Conservation (phyloP, 768 basidiomycete species). For the Rhodocollybia butyracea region DNA sequence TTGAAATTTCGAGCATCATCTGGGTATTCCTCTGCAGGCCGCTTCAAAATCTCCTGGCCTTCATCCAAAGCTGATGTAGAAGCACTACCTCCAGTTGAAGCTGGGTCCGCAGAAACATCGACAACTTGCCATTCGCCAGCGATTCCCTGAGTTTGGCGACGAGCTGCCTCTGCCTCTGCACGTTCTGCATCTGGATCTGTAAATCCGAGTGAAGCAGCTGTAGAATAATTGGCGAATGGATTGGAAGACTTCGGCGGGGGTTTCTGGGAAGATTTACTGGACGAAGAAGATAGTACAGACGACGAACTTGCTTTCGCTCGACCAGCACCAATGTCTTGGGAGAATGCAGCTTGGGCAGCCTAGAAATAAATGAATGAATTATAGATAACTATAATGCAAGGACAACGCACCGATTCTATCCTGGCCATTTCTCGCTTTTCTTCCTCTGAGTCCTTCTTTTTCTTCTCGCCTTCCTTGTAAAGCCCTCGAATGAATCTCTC, state of each 20-base stretch:
- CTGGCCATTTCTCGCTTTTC: conserved; percentile 84
- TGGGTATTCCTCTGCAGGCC: conserved; percentile 33
- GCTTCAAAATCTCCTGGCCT: conserved; percentile 26
- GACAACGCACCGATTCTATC: conserved; percentile 67
- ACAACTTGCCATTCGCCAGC: conserved; percentile 81
- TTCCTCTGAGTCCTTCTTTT: conserved; percentile 79
- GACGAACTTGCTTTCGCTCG: conserved; percentile 36
- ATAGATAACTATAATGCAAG: background rate
- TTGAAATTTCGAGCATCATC: conserved; percentile 61
- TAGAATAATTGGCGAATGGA: conserved; percentile 83
- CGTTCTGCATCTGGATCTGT: conserved; percentile 73
- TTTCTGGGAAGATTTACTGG: conserved; percentile 35
- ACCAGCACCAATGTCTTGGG: conserved; percentile 73
- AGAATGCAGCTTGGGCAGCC: conserved; percentile 80
- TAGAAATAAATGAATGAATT: conserved; percentile 22
- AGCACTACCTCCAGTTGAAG: background rate
- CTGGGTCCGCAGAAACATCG: conserved; percentile 14
- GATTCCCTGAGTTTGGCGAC: conserved; percentile 60
- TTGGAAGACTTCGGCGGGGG: conserved; percentile 52
- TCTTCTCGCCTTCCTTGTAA: conserved; percentile 91
- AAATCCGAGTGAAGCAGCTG: conserved; percentile 80
- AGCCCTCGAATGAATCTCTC: conserved; percentile 90
- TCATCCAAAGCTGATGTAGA: conserved; percentile 13
- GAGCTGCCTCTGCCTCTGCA: conserved; percentile 54
- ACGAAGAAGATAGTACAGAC: conserved; percentile 21